Conservation (phyloP, 495 filamentous ascomycete species). For the Melanomma pulvis-pyrius region DNA sequence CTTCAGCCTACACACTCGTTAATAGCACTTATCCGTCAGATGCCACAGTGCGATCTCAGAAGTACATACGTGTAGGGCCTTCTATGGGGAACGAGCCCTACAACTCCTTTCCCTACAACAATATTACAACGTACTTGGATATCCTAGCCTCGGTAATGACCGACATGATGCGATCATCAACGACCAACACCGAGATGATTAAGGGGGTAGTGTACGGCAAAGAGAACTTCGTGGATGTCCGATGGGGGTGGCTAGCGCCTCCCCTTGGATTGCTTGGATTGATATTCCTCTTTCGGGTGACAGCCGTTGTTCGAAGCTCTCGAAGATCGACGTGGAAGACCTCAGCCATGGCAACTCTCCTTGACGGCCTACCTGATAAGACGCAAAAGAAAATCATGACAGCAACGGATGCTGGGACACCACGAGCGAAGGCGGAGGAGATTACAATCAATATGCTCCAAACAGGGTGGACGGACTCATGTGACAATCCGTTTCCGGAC, state of each 20-base stretch:
- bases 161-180: slow-evolving; percentile 14
- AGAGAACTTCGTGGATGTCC: slow-evolving; percentile 18
- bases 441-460: slow-evolving; percentile 15
- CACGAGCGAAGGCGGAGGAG: slow-evolving; percentile 21
- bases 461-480: slow-evolving; percentile 18
- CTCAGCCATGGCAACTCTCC: slow-evolving; percentile 31
- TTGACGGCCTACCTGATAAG: slow-evolving; percentile 26
- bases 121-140: slow-evolving; percentile 25
- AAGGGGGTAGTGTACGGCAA: slow-evolving; percentile 18
- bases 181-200: slow-evolving; percentile 8
- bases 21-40: slow-evolving; percentile 20
- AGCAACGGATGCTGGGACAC: slow-evolving; percentile 5
- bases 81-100: slow-evolving; percentile 4
- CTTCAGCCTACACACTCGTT: slow-evolving; percentile 10
- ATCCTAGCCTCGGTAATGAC: slow-evolving; percentile 24
- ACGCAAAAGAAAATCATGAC: slow-evolving; percentile 20
- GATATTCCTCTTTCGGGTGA: slow-evolving; percentile 25
- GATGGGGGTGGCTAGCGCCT: slow-evolving; percentile 29
- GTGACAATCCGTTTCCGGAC: no score
- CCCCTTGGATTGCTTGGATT: slow-evolving; percentile 21
- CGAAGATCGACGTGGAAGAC: slow-evolving; percentile 28
- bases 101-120: slow-evolving; percentile 21
- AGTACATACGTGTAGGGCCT: neutral
- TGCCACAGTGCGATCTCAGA: slow-evolving; percentile 11
- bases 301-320: slow-evolving; percentile 27